Conservation (phyloP, 306 rosid species). For the Malus sylvestris region DNA sequence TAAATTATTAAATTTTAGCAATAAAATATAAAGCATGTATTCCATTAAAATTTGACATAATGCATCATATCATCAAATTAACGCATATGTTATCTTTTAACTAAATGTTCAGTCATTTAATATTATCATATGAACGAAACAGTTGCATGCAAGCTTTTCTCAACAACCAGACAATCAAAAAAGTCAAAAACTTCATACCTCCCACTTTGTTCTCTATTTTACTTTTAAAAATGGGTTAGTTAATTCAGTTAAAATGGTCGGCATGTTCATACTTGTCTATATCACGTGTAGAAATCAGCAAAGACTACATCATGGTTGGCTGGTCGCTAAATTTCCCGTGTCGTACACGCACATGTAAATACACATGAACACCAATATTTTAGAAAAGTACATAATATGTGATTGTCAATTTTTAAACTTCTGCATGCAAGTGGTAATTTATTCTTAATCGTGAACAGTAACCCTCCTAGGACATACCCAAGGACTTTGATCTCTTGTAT, state of each 20-base stretch:
- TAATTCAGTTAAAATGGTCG: slow-evolving; percentile 43
- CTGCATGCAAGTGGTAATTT: slow-evolving; percentile 12
- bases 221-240: slow-evolving; percentile 25
- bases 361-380: background rate
- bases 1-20: too few species aligned
- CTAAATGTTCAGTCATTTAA: too few species aligned
- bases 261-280: slow-evolving; percentile 20
- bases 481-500: background rate
- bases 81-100: too few species aligned
- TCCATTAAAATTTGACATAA: too few species aligned
- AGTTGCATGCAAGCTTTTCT: background rate
- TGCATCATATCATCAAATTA: background rate
- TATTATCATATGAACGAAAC: background rate
- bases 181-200: background rate
- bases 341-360: background rate
- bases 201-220: background rate
- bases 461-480: background rate
- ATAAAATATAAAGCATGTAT: background rate
- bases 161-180: background rate
- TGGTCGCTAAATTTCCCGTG: background rate
- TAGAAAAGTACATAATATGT: background rate
- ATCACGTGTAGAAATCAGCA: slow-evolving; percentile 18
- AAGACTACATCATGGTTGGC: background rate
- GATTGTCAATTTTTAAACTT: background rate
- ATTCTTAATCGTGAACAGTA: background rate